phyloP scores from a whole-genome alignment of 352 stramenopile genomes.

The Phytopythium oedochilum region DNA sequence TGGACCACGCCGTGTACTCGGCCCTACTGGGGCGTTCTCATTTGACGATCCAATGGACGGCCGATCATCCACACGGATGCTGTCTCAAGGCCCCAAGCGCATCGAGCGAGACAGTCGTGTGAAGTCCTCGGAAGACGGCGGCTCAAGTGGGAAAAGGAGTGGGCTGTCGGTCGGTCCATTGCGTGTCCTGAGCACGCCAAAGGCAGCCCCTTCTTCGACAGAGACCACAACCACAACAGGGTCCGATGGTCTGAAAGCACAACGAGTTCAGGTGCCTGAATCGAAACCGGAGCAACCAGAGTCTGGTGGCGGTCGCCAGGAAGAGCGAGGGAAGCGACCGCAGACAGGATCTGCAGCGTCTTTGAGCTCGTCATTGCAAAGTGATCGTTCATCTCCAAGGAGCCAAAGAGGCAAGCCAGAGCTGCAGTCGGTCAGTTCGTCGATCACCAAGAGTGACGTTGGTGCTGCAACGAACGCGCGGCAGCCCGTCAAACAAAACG shows the following conservation, averaged over 20 bases:
- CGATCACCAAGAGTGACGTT: not conserved
- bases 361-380: not conserved
- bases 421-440: not conserved
- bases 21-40: constrained; percentile 3
- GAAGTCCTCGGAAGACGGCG: constrained; percentile 20
- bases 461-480: not conserved
- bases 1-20: constrained; percentile 24
- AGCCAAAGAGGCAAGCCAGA: not conserved
- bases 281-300: not conserved
- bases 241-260: constrained; percentile 10
- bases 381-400: not conserved
- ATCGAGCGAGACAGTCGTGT: constrained; percentile 26
- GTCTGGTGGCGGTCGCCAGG: not conserved
- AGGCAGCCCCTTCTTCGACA: constrained; percentile 12
- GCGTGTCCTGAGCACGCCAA: constrained; percentile 28
- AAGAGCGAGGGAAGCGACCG: not conserved
- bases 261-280: constrained; percentile 1
- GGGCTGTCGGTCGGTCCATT: constrained; percentile 20
- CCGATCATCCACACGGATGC: constrained; percentile 17
- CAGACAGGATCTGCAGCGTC: not conserved
- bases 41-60: constrained; percentile 3
- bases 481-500: constrained; percentile 5
- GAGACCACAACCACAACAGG: constrained; percentile 27
- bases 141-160: constrained; percentile 8
- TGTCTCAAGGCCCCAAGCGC: constrained; percentile 36